These are phyloP conservation scores for Taiozyma onychis DNA, from an alignment of 1,139 yeast genomes.

Conservation along the genomic window DNA sequence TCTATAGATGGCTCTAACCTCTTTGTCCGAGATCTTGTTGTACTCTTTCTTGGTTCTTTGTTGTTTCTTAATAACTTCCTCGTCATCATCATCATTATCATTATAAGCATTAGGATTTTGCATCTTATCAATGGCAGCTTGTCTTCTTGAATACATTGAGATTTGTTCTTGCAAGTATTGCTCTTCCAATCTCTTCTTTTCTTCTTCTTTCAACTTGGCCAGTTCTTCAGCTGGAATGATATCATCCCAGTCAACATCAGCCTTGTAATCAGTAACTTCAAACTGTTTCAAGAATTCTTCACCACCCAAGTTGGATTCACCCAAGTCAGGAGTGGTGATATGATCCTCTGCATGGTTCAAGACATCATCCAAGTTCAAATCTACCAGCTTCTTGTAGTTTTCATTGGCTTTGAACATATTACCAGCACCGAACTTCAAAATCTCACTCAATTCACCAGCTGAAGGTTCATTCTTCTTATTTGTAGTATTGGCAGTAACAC, in stretches of 20 bases:
- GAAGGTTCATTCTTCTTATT: constrained; percentile 67
- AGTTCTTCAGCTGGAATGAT: constrained; percentile 96
- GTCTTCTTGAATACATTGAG: constrained; percentile 77
- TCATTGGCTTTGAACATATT: constrained; percentile 93
- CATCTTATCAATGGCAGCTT: constrained; percentile 61
- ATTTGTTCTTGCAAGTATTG: constrained; percentile 84
- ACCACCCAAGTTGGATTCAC: constrained; percentile 95
- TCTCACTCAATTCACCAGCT: constrained; percentile 82
- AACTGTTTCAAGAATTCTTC: constrained; percentile 96
- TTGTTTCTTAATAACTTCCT: constrained; percentile 28
- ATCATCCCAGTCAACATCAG: constrained; percentile 99
- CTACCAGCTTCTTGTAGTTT: constrained; percentile 92
- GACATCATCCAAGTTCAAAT: constrained; percentile 92
- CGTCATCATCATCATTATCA: constrained; percentile 39
- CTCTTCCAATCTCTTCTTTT: constrained; percentile 80
- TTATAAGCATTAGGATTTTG: constrained; percentile 34
- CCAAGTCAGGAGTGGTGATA: constrained; percentile 91
- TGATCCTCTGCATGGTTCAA: constrained; percentile 97
- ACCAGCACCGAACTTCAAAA: constrained; percentile 96
- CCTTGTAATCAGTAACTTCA: constrained; percentile 97
- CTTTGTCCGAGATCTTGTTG: constrained; percentile 70
- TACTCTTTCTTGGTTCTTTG: constrained; percentile 31
- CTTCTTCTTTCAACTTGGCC: constrained; percentile 84
- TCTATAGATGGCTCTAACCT: constrained; percentile 80
- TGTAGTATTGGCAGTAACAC: constrained; percentile 64